phyloP scores from a whole-genome alignment of 352 stramenopile genomes.

The Globisporangium paddicum region DNA sequence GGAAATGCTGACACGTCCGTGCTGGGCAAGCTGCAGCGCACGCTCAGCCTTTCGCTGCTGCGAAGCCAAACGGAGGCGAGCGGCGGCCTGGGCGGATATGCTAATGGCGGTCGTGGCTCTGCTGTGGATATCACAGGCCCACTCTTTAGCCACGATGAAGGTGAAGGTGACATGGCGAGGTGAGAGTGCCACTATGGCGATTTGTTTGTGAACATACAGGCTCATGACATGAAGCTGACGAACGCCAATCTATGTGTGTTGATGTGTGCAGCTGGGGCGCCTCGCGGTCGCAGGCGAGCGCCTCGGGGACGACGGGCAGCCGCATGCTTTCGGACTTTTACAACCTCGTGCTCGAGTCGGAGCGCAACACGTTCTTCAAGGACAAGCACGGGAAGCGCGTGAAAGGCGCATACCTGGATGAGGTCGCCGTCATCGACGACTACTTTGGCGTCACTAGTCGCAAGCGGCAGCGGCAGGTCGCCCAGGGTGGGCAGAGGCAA shows the following conservation, averaged over 20 bases:
- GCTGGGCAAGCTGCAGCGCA: slow-evolving; percentile 49
- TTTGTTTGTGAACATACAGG: background rate
- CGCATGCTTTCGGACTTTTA: slow-evolving; percentile 79
- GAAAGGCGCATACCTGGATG: slow-evolving; percentile 45
- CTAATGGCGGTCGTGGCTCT: background rate
- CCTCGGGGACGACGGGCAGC: slow-evolving; percentile 56
- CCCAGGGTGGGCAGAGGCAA: background rate
- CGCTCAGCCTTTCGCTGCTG: slow-evolving; percentile 34
- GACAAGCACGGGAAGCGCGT: slow-evolving; percentile 46
- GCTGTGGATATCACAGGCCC: background rate
- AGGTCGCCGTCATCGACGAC: slow-evolving; percentile 49
- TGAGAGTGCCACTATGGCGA: slow-evolving; percentile 2
- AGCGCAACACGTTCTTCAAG: slow-evolving; percentile 63
- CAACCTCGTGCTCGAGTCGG: slow-evolving; percentile 68
- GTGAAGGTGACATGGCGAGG: slow-evolving; percentile 6
- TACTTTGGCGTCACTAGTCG: slow-evolving; percentile 34
- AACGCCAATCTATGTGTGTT: background rate
- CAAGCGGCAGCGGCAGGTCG: slow-evolving; percentile 6
- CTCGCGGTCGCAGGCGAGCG: slow-evolving; percentile 35
- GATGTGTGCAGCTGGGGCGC: slow-evolving; percentile 26
- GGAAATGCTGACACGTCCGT: slow-evolving; percentile 30
- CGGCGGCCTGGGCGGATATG: background rate
- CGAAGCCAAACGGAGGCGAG: slow-evolving; percentile 6
- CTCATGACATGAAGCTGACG: background rate
- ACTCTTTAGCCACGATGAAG: slow-evolving; percentile 7